These are phyloP conservation scores for Entoloma clypeatum DNA, from an alignment of 1,284 basidiomycete genomes.

Conservation along the genomic window DNA sequence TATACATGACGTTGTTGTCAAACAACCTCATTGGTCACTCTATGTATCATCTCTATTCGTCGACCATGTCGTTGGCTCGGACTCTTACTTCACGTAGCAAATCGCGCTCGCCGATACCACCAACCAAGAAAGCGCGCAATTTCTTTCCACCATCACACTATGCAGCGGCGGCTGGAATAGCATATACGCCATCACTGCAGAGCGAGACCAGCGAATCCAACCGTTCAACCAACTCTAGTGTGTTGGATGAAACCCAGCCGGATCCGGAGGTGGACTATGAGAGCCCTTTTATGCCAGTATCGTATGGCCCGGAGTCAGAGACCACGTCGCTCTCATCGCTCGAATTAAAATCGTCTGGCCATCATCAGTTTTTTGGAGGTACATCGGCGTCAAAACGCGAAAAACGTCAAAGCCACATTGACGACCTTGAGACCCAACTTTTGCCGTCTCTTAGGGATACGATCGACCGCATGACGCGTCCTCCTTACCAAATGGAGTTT, in stretches of 20 bases:
- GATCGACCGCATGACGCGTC: slow-evolving; percentile 63
- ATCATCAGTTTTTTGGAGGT: too few relatives aligned
- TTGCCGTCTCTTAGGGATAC: slow-evolving; percentile 68
- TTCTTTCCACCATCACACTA: slow-evolving; percentile 59
- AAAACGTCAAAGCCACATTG: slow-evolving; percentile 44
- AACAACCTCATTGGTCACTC: too few relatives aligned
- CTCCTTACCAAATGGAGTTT: slow-evolving; percentile 32
- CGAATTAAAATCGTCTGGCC: slow-evolving; percentile 21
- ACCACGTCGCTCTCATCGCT: slow-evolving; percentile 32
- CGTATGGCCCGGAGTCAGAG: slow-evolving; percentile 22
- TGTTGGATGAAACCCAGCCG: slow-evolving; percentile 4
- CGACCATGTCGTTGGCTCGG: slow-evolving; percentile 27
- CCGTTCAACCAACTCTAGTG: slow-evolving; percentile 7
- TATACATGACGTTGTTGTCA: too few relatives aligned
- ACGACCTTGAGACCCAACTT: slow-evolving; percentile 56
- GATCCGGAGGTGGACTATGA: slow-evolving; percentile 15
- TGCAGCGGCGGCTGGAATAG: slow-evolving; percentile 54
- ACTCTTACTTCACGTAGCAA: slow-evolving; percentile 26
- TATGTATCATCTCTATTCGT: too few relatives aligned
- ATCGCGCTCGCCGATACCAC: slow-evolving; percentile 30
- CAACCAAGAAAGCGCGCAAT: slow-evolving; percentile 9
- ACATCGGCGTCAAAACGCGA: slow-evolving; percentile 19
- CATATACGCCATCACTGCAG: slow-evolving; percentile 19
- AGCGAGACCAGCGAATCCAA: slow-evolving; percentile 4
- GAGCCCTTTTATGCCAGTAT: slow-evolving; percentile 23